phyloP scores from a whole-genome alignment of 2,329 filamentous ascomycete species.

The Fusarium longipes region DNA sequence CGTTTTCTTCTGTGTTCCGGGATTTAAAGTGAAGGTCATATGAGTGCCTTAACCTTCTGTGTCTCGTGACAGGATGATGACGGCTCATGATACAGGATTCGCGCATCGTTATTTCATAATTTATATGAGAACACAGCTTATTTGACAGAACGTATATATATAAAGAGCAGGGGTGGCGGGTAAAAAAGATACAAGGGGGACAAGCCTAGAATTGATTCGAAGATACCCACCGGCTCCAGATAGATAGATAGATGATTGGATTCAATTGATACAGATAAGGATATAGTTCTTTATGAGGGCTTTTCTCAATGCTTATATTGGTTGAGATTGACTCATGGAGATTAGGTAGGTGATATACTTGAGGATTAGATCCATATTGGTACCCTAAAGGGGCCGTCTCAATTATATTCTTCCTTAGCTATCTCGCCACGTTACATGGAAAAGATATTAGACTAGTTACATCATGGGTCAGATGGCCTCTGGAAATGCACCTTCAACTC shows the following conservation, averaged over 20 bases:
- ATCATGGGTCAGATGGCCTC: constrained; percentile 26
- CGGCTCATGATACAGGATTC: too few relatives aligned
- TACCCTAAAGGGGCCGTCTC: neutral
- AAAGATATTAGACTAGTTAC: too few relatives aligned
- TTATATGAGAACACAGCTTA: too few relatives aligned
- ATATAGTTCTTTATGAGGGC: too few relatives aligned
- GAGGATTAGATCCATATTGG: neutral
- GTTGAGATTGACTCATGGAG: neutral
- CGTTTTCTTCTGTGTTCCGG: neutral
- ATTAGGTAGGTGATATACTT: too few relatives aligned
- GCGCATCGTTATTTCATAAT: too few relatives aligned
- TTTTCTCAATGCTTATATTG: neutral
- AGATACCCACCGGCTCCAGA: neutral
- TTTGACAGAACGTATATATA: neutral
- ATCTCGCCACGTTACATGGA: neutral
- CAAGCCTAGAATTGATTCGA: neutral
- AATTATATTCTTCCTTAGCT: fast-evolving
- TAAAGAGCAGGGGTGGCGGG: neutral
- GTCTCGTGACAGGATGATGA: too few relatives aligned
- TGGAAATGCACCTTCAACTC: constrained; percentile 38
- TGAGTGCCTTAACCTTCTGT: neutral
- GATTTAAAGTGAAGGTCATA: neutral
- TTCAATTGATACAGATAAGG: neutral
- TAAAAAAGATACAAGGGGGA: neutral
- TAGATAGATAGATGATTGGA: neutral